These are phyloP conservation scores for Aspergillus sp. DNA, from an alignment of 2,329 filamentous ascomycete genomes.

Conservation along the genomic window DNA sequence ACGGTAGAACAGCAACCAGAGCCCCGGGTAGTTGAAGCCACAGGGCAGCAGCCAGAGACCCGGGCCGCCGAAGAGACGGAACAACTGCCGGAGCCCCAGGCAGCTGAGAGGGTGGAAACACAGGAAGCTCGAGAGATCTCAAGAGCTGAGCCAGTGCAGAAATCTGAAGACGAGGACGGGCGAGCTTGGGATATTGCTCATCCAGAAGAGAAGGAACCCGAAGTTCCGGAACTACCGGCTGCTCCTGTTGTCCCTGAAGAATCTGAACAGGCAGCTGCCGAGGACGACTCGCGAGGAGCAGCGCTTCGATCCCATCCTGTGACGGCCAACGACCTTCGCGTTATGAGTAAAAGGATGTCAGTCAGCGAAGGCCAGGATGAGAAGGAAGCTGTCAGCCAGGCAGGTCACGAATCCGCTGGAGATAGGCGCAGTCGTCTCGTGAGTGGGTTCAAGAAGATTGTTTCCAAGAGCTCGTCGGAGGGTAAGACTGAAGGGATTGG, in stretches of 20 bases:
- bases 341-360: slow-evolving; percentile 17
- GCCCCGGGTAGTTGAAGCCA: not conserved
- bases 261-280: not conserved
- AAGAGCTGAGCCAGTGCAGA: not conserved
- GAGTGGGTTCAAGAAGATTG: slow-evolving; percentile 29
- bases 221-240: slow-evolving; percentile 3
- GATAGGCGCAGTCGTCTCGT: slow-evolving; percentile 26
- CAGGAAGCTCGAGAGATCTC: not conserved
- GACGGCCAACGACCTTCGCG: slow-evolving; percentile 25
- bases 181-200: slow-evolving; percentile 4
- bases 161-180: not conserved
- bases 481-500: slow-evolving; percentile 21
- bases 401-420: not conserved
- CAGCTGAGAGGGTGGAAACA: not conserved
- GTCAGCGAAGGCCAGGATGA: slow-evolving; percentile 21
- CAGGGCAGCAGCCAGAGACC: not conserved
- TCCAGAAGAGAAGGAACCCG: not conserved
- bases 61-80: not conserved
- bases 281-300: slow-evolving; percentile 22
- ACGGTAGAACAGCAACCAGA: not conserved
- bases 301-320: slow-evolving; percentile 38
- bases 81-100: not conserved
- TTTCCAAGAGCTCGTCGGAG: slow-evolving; percentile 25
- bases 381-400: slow-evolving; percentile 20
- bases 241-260: not conserved